phyloP scores from a whole-genome alignment of 1,139 yeast genomes.

The Scheffersomyces titani region DNA sequence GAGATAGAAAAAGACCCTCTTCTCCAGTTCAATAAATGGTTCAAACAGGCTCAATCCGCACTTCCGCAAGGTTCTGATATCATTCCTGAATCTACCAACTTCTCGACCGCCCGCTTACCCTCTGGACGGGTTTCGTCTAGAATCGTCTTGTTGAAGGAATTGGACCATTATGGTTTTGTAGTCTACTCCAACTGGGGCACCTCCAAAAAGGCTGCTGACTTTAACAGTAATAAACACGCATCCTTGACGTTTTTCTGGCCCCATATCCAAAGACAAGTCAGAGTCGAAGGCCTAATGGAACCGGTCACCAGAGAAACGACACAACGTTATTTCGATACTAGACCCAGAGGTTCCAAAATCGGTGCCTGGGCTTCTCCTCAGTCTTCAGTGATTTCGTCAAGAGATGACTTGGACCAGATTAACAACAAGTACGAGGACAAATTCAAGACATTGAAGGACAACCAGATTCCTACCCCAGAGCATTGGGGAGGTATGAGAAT shows the following conservation, averaged over 20 bases:
- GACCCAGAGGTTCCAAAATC: constrained; percentile 90
- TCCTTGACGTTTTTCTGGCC: constrained; percentile 94
- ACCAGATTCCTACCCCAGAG: constrained; percentile 84
- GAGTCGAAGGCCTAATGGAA: constrained; percentile 87
- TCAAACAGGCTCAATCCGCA: constrained; percentile 66
- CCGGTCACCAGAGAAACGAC: constrained; percentile 72
- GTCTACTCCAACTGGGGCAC: constrained; percentile 90
- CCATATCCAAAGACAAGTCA: constrained; percentile 82
- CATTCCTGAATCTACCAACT: constrained; percentile 77
- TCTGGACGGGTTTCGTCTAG: constrained; percentile 86
- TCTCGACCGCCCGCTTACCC: constrained; percentile 86
- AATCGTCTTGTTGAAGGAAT: constrained; percentile 81
- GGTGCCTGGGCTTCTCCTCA: constrained; percentile 99
- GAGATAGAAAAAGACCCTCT: constrained; percentile 66
- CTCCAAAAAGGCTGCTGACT: constrained; percentile 77
- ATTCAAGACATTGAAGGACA: constrained; percentile 57
- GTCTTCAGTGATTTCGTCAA: constrained; percentile 54
- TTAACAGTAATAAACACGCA: constrained; percentile 71
- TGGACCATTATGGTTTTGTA: constrained; percentile 83
- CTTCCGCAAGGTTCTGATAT: constrained; percentile 43
- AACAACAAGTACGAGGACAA: constrained; percentile 52
- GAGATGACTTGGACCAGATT: constrained; percentile 63
- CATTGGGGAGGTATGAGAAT: constrained; percentile 94
- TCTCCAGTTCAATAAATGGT: constrained; percentile 81
- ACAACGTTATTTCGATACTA: constrained; percentile 73